These are phyloP conservation scores for Daedaleopsis nitida DNA, from an alignment of 768 basidiomycete species.

Conservation along the genomic window DNA sequence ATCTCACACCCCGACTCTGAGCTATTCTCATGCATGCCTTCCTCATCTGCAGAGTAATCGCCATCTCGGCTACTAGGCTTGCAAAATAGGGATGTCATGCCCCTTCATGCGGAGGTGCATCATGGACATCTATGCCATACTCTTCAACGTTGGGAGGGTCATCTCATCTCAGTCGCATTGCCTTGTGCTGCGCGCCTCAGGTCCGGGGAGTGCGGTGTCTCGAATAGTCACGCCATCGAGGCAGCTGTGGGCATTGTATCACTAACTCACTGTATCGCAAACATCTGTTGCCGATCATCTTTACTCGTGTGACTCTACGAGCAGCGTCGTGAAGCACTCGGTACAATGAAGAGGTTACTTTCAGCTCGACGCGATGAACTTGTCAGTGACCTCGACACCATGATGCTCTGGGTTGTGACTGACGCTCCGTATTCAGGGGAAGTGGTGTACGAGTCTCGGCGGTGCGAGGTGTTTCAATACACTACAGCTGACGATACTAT, in stretches of 20 bases:
- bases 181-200: constrained; percentile 28
- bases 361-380: no score
- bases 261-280: constrained; percentile 23
- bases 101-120: constrained; percentile 15
- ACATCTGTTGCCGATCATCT: constrained; percentile 9
- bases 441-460: no score
- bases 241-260: constrained; percentile 26
- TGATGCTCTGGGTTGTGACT: no score
- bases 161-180: constrained; percentile 25
- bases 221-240: constrained; percentile 22
- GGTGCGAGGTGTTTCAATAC: no score
- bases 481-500: no score
- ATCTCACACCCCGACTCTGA: not conserved
- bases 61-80: constrained; percentile 28
- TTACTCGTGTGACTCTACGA: no score
- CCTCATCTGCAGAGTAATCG: constrained; percentile 30
- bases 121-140: constrained; percentile 13
- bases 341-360: no score
- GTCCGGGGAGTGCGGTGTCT: constrained; percentile 21
- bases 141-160: constrained; percentile 20
- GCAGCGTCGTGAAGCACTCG: no score
- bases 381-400: no score
- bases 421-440: no score
- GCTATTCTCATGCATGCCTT: not conserved
- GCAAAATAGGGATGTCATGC: constrained; percentile 27